These are phyloP conservation scores for Lunularia cruciata DNA, from an alignment of 225 moss, liverwort and hornwort species.

Conservation along the genomic window DNA sequence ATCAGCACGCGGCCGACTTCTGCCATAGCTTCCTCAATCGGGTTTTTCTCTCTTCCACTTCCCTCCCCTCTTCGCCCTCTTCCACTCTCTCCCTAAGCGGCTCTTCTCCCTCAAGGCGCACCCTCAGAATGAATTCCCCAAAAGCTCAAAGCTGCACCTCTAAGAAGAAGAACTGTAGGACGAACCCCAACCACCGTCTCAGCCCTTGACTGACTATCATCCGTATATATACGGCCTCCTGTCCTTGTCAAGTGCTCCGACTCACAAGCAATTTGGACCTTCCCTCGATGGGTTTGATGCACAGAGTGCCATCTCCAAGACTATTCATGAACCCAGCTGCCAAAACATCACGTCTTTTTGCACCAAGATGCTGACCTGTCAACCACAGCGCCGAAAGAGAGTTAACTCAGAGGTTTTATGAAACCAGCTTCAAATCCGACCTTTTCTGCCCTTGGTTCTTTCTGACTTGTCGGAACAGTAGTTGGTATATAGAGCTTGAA, in stretches of 20 bases:
- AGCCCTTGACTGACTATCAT: background rate
- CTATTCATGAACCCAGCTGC: too few relatives aligned
- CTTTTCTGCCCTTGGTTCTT: too few relatives aligned
- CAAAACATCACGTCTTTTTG: too few relatives aligned
- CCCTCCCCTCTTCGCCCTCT: background rate
- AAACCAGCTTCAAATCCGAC: too few relatives aligned
- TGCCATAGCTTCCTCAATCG: slow-evolving; percentile 7
- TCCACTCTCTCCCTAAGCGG: background rate
- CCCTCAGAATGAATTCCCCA: background rate
- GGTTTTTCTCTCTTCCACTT: too few relatives aligned
- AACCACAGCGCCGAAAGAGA: too few relatives aligned
- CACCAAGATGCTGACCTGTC: background rate
- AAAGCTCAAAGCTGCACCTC: background rate
- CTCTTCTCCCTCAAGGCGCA: background rate
- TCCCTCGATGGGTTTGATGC: background rate
- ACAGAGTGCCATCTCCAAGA: too few relatives aligned
- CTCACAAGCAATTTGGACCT: background rate
- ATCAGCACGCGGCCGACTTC: slow-evolving; percentile 49
- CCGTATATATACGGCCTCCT: background rate
- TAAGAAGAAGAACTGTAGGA: background rate
- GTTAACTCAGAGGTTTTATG: too few relatives aligned
- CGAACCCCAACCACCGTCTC: background rate
- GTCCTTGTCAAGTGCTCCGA: background rate
- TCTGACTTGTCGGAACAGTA: too few relatives aligned
- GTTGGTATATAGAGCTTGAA: too few relatives aligned